Conservation (phyloP, 108 stramenopile genomes). For the Stephanodiscus triporus region DNA sequence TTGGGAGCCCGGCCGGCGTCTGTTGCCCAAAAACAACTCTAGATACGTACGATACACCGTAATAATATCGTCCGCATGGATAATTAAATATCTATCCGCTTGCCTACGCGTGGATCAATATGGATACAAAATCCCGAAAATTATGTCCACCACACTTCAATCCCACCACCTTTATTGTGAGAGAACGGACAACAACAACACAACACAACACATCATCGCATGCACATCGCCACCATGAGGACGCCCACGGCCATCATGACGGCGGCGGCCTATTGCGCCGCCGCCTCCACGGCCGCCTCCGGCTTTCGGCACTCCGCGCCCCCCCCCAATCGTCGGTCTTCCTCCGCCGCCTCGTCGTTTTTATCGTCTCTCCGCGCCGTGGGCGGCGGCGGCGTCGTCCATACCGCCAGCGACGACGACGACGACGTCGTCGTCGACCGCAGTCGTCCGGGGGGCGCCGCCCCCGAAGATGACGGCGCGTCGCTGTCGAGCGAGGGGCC, state of each 20-base stretch:
- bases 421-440: background rate
- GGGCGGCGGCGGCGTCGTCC: background rate
- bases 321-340: background rate
- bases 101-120: slow-evolving; percentile 3
- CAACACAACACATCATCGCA: background rate
- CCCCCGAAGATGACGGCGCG: background rate
- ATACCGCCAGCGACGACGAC: background rate
- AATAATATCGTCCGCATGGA: too few relatives aligned
- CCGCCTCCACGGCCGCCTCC: background rate
- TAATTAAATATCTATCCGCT: background rate
- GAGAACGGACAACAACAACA: slow-evolving; percentile 1
- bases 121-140: background rate
- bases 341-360: background rate
- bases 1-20: too few relatives aligned
- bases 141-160: background rate
- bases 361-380: background rate
- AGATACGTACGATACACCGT: too few relatives aligned
- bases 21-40: too few relatives aligned
- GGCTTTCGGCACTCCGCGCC: background rate
- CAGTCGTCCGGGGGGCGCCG: background rate
- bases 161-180: too few relatives aligned
- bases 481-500: slow-evolving; percentile 14
- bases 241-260: slow-evolving; percentile 4
- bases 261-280: slow-evolving; percentile 1
- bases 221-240: background rate